Evolutionary conservation across 768 basidiomycete genomes (phyloP), one percentile per base, ranked within the genome.

Genomic region (Clavulina sp.): DNA sequence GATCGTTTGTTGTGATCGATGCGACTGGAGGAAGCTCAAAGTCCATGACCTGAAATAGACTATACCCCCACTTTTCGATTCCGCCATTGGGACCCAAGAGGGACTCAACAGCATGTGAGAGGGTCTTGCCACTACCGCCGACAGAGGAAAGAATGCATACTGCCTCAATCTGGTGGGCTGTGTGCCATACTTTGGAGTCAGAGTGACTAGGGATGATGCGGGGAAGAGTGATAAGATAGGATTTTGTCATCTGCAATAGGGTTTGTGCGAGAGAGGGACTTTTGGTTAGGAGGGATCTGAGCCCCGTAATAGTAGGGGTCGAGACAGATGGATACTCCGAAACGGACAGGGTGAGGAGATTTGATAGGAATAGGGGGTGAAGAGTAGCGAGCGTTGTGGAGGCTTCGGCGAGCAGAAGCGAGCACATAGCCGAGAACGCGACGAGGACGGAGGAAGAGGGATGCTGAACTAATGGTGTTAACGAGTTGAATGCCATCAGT

Each of bases 11-110:
- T 49, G 49, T 23, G 40, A 19, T 26, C 18, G 44, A 21, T 3
- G 26, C 32, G 28, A 51, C 63, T 5, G 69, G 64, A n/a, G 73
- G 81, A 56, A 70, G 69, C 2, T 63, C 66, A 52, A 97, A 77
- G 57, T 88, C 80, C 34, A 96, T 66, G n/a, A 82, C 84, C 0
- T 76, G 74, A 28, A 97, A 70, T 3, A 99, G 61, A 46, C 76
- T 75, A 81, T 84, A 89, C 3, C 88, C 85, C 93, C 91, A 97
- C 62, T 80, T 80, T 59, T 95, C 88, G 18, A 95, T 77, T 0
- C 84, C 81, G 4, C 88, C 87, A 0, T 68, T 73, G 1, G 88
- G 81, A 3, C 89, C 89, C 1, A 93, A 71, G 4, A 89, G 69
- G 51, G 73, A 74, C 5, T 72, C 74, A 16, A 68, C 62, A 13